These are phyloP conservation scores for Pythium phragmiticola DNA, from an alignment of 352 stramenopile species.

Conservation along the genomic window DNA sequence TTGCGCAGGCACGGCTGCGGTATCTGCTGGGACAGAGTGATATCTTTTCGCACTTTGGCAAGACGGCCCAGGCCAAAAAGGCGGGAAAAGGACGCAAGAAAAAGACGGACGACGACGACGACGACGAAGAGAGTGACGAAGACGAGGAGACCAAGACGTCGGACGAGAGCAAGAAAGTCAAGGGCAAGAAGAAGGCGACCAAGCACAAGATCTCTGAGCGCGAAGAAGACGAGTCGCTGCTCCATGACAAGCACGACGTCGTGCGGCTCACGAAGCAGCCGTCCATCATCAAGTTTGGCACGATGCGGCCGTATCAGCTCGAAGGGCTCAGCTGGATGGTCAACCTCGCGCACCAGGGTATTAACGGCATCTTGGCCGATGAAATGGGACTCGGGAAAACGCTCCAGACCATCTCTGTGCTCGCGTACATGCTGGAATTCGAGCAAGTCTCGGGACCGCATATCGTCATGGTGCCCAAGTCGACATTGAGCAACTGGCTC, in stretches of 20 bases:
- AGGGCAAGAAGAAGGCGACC: constrained; percentile 33
- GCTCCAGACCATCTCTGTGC: constrained; percentile 90
- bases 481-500: constrained; percentile 94
- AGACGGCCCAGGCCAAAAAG: constrained; percentile 53
- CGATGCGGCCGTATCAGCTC: constrained; percentile 98
- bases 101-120: constrained; percentile 47
- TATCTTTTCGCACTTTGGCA: constrained; percentile 97
- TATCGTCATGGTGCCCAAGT: constrained; percentile 94
- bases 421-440: constrained; percentile 84
- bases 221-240: constrained; percentile 74
- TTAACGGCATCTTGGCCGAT: constrained; percentile 98
- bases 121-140: constrained; percentile 50
- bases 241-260: constrained; percentile 81
- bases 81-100: constrained; percentile 31
- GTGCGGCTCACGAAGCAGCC: constrained; percentile 92
- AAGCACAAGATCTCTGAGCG: constrained; percentile 90
- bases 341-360: constrained; percentile 97
- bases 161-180: constrained; percentile 32
- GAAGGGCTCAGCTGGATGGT: constrained; percentile 99
- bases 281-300: constrained; percentile 90
- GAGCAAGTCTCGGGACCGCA: constrained; percentile 87
- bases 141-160: constrained; percentile 74
- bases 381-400: constrained; percentile 99
- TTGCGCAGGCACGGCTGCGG: constrained; percentile 84
- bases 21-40: constrained; percentile 97